A percentile compares a stretch with the other conserved stretches of the same genome.
These are phyloP conservation scores for Meyerozyma athensensis DNA, from an alignment of 1,139 yeast genomes.

Conservation along the genomic window DNA sequence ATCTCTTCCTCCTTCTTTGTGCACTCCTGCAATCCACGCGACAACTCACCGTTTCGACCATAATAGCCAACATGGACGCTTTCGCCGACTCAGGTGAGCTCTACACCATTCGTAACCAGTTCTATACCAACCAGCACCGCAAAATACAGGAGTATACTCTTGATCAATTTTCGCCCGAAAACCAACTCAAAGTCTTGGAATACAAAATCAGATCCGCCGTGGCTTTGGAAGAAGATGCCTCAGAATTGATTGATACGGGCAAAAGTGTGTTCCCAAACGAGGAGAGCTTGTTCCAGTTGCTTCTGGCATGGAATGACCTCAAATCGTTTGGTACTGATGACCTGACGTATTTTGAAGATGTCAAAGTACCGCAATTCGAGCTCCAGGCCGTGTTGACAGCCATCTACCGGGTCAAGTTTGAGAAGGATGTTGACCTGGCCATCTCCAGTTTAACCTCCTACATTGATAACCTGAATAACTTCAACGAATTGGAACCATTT, in stretches of 20 bases:
- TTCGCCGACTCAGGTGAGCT: slow-evolving; percentile 38
- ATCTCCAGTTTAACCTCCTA: slow-evolving; percentile 24
- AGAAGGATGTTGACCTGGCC: slow-evolving; percentile 38
- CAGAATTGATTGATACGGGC: slow-evolving; percentile 34
- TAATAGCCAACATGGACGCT: slow-evolving; percentile 30
- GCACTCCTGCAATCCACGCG: slow-evolving; percentile 1
- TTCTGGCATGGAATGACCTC: slow-evolving; percentile 41
- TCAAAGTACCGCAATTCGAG: slow-evolving; percentile 28
- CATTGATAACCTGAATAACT: slow-evolving; percentile 11
- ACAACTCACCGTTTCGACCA: slow-evolving; percentile 4
- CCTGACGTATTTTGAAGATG: slow-evolving; percentile 31
- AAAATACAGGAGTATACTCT: slow-evolving; percentile 30
- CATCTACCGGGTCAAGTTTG: slow-evolving; percentile 36
- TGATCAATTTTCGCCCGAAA: slow-evolving; percentile 32
- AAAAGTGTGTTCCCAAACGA: slow-evolving; percentile 33
- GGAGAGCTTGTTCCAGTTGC: slow-evolving; percentile 34
- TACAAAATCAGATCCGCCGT: slow-evolving; percentile 41
- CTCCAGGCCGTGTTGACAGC: slow-evolving; percentile 39
- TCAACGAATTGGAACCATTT: slow-evolving; percentile 41
- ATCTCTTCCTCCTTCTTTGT: background rate
- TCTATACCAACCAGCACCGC: slow-evolving; percentile 42
- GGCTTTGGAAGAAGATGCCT: slow-evolving; percentile 38
- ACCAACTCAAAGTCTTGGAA: slow-evolving; percentile 37
- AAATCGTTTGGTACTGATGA: slow-evolving; percentile 35
- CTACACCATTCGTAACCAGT: slow-evolving; percentile 42